Evolutionary conservation across 2,329 filamentous ascomycete species (phyloP).

Genomic region (Nemania diffusa): DNA sequence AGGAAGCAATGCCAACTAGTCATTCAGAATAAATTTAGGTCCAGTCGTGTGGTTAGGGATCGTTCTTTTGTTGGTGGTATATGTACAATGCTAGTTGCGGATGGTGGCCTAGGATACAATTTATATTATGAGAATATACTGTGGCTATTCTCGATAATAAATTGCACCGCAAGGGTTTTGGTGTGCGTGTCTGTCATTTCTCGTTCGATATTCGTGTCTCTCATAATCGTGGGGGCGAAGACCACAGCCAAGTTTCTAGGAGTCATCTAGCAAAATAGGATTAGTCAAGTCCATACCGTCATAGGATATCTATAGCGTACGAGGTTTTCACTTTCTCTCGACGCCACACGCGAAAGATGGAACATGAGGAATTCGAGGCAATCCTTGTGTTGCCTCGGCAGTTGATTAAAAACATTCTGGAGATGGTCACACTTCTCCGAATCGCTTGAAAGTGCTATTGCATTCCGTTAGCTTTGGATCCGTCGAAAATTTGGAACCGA

Average conservation of each 20-base stretch:
- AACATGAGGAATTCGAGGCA: conserved; percentile 94
- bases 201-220: conserved; percentile 85
- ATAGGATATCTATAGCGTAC: conserved; percentile 59
- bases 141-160: conserved; percentile 89
- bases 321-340: conserved; percentile 84
- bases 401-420: conserved; percentile 76
- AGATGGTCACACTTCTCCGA: conserved; percentile 77
- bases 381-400: conserved; percentile 86
- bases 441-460: conserved; percentile 70
- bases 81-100: conserved; percentile 43
- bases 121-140: conserved; percentile 73
- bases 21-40: not conserved
- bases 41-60: not conserved
- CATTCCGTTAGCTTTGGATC: conserved; percentile 28
- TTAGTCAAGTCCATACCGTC: conserved; percentile 40
- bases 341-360: conserved; percentile 88
- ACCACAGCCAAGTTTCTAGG: conserved; percentile 96
- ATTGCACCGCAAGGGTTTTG: conserved; percentile 92
- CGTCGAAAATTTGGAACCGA: not conserved
- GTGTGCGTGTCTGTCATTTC: conserved; percentile 97
- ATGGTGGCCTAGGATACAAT: conserved; percentile 13
- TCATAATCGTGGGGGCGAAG: conserved; percentile 97
- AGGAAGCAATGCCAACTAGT: conserved; percentile 17
- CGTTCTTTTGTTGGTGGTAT: conserved; percentile 29
- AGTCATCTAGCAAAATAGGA: conserved; percentile 80